Percentiles rank a stretch among this genome's conserved stretches.
Evolutionary conservation across 2,329 filamentous ascomycete genomes (phyloP).

Genomic region (Paecilomyces fulvus): DNA sequence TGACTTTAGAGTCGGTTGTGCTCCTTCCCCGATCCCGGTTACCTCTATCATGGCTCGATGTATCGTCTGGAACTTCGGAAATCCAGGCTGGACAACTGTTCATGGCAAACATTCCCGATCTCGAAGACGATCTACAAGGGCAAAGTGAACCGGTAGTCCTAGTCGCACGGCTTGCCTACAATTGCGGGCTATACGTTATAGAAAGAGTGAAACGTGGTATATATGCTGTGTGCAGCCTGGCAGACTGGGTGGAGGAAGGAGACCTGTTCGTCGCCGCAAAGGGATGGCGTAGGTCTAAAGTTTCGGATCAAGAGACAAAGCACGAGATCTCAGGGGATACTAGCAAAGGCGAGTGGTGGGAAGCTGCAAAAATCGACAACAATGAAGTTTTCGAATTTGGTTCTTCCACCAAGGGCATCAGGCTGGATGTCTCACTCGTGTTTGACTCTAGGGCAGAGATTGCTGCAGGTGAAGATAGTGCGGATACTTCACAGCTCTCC

Average conservation of each 20-base stretch:
- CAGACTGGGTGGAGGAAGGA: slow-evolving; percentile 25
- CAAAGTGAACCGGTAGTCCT: slow-evolving; percentile 22
- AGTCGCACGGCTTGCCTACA: slow-evolving; percentile 20
- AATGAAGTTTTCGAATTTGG: slow-evolving; percentile 11
- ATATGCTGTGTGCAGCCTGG: slow-evolving; percentile 31
- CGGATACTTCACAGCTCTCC: neutral
- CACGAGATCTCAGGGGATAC: slow-evolving; percentile 1
- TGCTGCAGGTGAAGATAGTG: neutral
- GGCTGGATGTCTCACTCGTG: slow-evolving; percentile 20
- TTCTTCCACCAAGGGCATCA: slow-evolving; percentile 13
- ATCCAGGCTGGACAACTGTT: slow-evolving; percentile 30
- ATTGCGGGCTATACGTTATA: slow-evolving; percentile 27
- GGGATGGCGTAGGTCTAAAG: slow-evolving; percentile 14
- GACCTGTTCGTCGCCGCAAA: slow-evolving; percentile 32
- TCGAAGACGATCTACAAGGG: slow-evolving; percentile 23
- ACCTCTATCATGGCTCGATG: slow-evolving; percentile 33
- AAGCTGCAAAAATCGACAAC: slow-evolving; percentile 25
- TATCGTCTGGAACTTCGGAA: slow-evolving; percentile 15
- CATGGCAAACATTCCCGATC: slow-evolving; percentile 25
- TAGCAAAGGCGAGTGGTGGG: slow-evolving; percentile 23
- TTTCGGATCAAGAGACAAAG: slow-evolving; percentile 1
- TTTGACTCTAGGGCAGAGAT: slow-evolving; percentile 13
- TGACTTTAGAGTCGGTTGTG: slow-evolving; percentile 27
- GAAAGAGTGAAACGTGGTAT: slow-evolving; percentile 32
- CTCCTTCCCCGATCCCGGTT: slow-evolving; percentile 27